Evolutionary conservation across 192 early-diverging fungal genomes (phyloP).

Genomic region (Rhizoclosmatium sp.): DNA sequence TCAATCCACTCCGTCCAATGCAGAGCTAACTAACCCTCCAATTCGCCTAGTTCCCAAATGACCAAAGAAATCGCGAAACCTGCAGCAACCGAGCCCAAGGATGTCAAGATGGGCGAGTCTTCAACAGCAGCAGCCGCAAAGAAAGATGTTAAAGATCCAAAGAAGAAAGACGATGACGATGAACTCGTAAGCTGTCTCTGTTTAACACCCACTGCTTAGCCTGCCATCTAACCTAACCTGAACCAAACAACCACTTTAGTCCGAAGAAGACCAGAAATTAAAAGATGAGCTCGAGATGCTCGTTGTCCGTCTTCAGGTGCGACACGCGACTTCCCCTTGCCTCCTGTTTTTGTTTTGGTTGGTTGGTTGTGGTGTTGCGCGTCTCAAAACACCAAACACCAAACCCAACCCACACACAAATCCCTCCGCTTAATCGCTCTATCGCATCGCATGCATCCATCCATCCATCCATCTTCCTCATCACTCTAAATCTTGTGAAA

Average conservation of each 20-base stretch:
- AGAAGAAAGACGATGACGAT: slow-evolving; percentile 42
- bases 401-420: background rate
- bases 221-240: background rate
- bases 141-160: slow-evolving; percentile 31
- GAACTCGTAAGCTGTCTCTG: slow-evolving; percentile 30
- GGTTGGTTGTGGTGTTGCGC: background rate
- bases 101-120: slow-evolving; percentile 33
- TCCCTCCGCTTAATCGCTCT: no score
- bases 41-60: background rate
- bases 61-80: slow-evolving; percentile 5
- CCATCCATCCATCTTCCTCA: no score
- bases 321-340: background rate
- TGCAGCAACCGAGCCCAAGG: slow-evolving; percentile 15
- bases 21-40: no score
- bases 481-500: background rate
- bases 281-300: slow-evolving; percentile 95
- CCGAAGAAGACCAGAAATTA: slow-evolving; percentile 95
- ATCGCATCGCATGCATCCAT: no score
- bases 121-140: slow-evolving; percentile 23
- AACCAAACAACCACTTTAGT: slow-evolving; percentile 57
- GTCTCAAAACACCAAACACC: background rate
- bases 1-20: no score
- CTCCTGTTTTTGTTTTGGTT: no score
- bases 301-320: slow-evolving; percentile 89
- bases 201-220: background rate